Conservation (phyloP, 2,329 filamentous ascomycete genomes). For the Epicoccum sorghinum region DNA sequence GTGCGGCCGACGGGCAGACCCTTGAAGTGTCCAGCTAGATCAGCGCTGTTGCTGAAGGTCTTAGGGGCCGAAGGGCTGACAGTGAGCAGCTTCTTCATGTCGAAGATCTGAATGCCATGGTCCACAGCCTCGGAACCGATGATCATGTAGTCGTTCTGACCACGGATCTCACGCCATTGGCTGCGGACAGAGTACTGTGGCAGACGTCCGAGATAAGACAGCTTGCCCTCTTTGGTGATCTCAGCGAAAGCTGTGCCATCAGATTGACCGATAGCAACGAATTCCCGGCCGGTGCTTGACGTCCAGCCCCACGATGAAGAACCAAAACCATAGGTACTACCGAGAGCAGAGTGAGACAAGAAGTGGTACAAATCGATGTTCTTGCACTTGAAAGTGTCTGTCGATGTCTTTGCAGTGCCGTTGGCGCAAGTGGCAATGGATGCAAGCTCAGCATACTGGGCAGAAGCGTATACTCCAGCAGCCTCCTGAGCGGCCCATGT, state of each 20-base stretch:
- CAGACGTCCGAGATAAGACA: constrained; percentile 61
- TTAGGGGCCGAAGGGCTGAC: constrained; percentile 44
- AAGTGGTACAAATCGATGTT: constrained; percentile 63
- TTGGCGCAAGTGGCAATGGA: constrained; percentile 45
- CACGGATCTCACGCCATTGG: constrained; percentile 61
- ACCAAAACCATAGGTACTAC: constrained; percentile 53
- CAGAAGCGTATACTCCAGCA: constrained; percentile 41
- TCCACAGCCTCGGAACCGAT: constrained; percentile 49
- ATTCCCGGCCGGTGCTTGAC: constrained; percentile 59
- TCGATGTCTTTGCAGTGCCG: constrained; percentile 44
- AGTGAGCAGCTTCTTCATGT: constrained; percentile 58
- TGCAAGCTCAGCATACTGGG: constrained; percentile 43
- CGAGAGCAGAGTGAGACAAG: constrained; percentile 60
- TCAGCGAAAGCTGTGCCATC: constrained; percentile 63
- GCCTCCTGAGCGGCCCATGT: constrained; percentile 45
- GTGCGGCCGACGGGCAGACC: constrained; percentile 45
- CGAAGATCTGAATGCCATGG: constrained; percentile 68
- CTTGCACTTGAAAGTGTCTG: constrained; percentile 48
- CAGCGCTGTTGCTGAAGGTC: constrained; percentile 41
- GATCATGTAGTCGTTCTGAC: constrained; percentile 52
- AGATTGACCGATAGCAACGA: constrained; percentile 60
- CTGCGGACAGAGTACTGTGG: constrained; percentile 55
- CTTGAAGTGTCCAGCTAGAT: constrained; percentile 43
- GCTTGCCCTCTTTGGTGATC: constrained; percentile 57
- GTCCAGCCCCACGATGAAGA: constrained; percentile 62